phyloP scores from a whole-genome alignment of 768 basidiomycete genomes.

The Tylopilus sp. region DNA sequence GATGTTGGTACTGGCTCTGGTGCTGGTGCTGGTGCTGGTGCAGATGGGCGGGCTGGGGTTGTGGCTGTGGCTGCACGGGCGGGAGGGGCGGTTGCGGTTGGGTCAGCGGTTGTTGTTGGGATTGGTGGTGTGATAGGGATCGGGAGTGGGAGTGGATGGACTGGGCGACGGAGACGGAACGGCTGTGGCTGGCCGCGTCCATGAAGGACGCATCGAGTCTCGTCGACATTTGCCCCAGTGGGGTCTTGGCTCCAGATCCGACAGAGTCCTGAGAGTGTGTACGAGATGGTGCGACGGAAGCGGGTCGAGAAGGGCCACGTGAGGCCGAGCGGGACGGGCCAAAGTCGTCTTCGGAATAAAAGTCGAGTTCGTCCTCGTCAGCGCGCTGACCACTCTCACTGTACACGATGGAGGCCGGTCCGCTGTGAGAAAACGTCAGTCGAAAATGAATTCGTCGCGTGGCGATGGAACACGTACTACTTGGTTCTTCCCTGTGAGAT shows the following conservation, averaged over 20 bases:
- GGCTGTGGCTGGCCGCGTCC: conserved; percentile 30
- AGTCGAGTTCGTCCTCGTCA: conserved; percentile 70
- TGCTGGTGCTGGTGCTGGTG: background rate
- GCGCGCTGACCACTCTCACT: conserved; percentile 74
- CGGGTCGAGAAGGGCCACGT: conserved; percentile 39
- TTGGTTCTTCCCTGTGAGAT: conserved; percentile 56
- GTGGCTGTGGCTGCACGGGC: background rate
- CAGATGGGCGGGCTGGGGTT: background rate
- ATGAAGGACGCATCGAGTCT: conserved; percentile 27
- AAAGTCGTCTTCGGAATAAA: conserved; percentile 62
- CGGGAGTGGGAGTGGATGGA: conserved; percentile 18
- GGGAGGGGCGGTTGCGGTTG: background rate
- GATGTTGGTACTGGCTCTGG: background rate
- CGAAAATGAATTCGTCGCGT: background rate
- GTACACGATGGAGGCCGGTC: conserved; percentile 77
- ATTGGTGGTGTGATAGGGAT: conserved; percentile 11
- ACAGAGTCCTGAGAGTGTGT: conserved; percentile 48
- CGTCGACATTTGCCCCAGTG: conserved; percentile 21
- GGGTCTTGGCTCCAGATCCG: conserved; percentile 31
- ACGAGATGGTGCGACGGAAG: conserved; percentile 50
- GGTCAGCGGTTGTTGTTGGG: background rate
- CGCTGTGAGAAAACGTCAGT: conserved; percentile 40
- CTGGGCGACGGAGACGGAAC: conserved; percentile 20
- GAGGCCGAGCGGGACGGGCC: conserved; percentile 31
- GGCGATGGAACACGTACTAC: conserved; percentile 50